Conservation (phyloP, 2,329 filamentous ascomycete species). For the Clarireedia monteithiana region DNA sequence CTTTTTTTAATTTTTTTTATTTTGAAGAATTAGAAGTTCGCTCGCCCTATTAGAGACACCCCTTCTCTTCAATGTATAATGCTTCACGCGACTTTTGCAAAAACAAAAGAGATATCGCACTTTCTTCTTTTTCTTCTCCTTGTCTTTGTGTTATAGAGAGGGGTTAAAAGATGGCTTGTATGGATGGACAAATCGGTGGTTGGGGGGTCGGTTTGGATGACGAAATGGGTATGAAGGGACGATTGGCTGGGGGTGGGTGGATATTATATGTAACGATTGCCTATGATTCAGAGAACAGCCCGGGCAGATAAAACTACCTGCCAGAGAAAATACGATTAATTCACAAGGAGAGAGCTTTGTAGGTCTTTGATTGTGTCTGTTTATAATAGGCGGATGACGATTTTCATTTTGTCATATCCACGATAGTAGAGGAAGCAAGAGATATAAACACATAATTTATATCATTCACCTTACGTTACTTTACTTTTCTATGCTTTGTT, state of each 20-base stretch:
- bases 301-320: neutral
- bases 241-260: neutral
- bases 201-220: neutral
- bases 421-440: too few species aligned
- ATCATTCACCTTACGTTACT: too few species aligned
- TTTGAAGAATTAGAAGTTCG: neutral
- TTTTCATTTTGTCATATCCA: too few species aligned
- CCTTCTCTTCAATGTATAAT: neutral
- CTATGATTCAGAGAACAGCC: neutral
- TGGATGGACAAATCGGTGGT: neutral
- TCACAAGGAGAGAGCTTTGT: neutral
- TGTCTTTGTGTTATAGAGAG: neutral
- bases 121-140: neutral
- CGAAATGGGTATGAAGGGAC: too few species aligned
- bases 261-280: neutral
- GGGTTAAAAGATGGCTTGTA: neutral
- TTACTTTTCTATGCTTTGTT: too few species aligned
- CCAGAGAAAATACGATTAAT: neutral
- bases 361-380: neutral
- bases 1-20: neutral
- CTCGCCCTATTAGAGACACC: neutral
- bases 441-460: too few species aligned
- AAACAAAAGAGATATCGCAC: neutral
- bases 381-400: too few species aligned
- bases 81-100: neutral